Base-by-base conservation (phyloP, 208 protist genomes). In the Acanthamoeba castellanii region DNA sequence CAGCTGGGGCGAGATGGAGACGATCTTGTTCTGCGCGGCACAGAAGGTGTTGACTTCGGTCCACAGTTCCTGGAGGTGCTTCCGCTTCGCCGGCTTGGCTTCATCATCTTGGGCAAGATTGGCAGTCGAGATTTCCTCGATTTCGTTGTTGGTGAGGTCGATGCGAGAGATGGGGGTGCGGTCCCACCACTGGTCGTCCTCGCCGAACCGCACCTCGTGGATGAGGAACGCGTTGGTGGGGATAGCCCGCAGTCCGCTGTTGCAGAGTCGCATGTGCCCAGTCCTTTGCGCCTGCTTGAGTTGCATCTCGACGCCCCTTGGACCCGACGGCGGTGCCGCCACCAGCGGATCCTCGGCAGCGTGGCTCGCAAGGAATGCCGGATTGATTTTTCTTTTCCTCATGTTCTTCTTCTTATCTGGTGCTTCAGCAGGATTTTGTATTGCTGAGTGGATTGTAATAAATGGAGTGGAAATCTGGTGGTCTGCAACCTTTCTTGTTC, bases 261-360 rank as follows among this genome's bases (percentile, higher is more conserved):
- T 82, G 37, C 34, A 82, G 27, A 82, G 74, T 4, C 74, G 74
- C 74, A 82, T n/a, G 18, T 82, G 74, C 9, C 74, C 74, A 25
- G 74, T 82, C 74, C 74, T 82, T 37, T 82, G 74, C 11, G 74
- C 74, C 74, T 82, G 34, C 74, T 82, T 82, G 74, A 82, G 74
- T 30, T 50, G 74, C 74, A 82, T 45, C 37, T 82, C 74, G 5
- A 82, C 45, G 18, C 42, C 16, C 66, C n/a, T 25, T 37, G 7
- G n/a, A 18, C n/a, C n/a, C 30, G 66, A 30, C 25, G 25, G n/a
- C 5, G 34, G 1, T 81, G 14, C 32, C 20, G 30, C 18, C 14
- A 81, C 45, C 16, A 82, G 45, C 22, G 45, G 74, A 14, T 82
- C 74, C 20, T 42, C 34, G 7, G 32, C 45, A 5, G 42, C 45